phyloP scores from a whole-genome alignment of 768 basidiomycete species.

The Podaxis carcinomalis region DNA sequence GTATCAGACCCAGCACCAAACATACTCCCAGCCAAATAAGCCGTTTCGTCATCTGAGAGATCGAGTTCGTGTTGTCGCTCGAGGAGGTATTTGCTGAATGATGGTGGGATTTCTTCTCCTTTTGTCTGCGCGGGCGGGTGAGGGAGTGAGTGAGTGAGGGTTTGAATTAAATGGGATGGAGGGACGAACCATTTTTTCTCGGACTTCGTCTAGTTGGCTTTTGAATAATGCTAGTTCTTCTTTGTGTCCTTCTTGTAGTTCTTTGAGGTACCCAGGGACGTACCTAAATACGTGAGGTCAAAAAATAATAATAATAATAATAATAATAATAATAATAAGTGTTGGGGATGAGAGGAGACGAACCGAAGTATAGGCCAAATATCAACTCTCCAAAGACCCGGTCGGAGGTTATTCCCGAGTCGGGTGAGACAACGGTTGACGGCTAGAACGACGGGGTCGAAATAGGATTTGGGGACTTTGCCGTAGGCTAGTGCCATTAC shows the following conservation, averaged over 20 bases:
- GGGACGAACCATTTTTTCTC: constrained; percentile 35
- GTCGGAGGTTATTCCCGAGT: constrained; percentile 39
- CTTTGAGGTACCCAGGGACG: constrained; percentile 59
- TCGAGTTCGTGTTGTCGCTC: constrained; percentile 51
- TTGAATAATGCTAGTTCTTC: constrained; percentile 57
- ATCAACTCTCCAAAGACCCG: constrained; percentile 45
- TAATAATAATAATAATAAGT: too few relatives aligned
- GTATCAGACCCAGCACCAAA: constrained; percentile 69
- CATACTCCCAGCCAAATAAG: constrained; percentile 60
- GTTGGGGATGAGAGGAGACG: too few relatives aligned
- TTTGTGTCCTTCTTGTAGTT: constrained; percentile 49
- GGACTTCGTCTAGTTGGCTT: constrained; percentile 43
- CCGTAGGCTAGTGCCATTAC: constrained; percentile 51
- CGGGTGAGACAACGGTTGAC: constrained; percentile 43
- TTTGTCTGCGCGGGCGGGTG: constrained; percentile 18
- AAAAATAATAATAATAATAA: too few relatives aligned
- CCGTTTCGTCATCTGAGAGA: constrained; percentile 51
- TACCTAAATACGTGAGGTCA: constrained; percentile 25
- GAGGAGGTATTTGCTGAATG: constrained; percentile 56
- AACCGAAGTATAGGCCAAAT: constrained; percentile 35
- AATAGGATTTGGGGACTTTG: constrained; percentile 33
- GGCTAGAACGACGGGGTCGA: constrained; percentile 43
- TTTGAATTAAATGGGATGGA: background rate
- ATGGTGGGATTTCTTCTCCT: constrained; percentile 33
- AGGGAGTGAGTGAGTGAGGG: too few relatives aligned